Base-by-base conservation (phyloP, 306 rosid genomes). In the Castanea mollissima region DNA sequence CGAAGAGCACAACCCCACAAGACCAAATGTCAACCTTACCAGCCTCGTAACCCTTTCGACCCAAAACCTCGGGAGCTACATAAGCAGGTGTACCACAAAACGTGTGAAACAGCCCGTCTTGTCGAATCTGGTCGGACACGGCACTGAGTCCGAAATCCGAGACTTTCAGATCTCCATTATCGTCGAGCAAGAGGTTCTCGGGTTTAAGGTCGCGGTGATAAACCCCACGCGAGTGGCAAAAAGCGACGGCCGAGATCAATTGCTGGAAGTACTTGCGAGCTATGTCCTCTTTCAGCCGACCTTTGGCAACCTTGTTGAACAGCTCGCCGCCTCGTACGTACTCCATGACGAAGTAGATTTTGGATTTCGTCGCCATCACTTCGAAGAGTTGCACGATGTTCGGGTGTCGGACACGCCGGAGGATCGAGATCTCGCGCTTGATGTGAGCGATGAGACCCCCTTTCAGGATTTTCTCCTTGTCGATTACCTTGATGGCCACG, bases 1-100 rank as follows among this genome's bases (percentile, higher is more conserved):
- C 97, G 70, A 94, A 94, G 81, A 94, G 78, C 1, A 94, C 82
- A 49, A 94, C 90, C 64, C 98, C 98, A 67, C 98, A 94, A 2
- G 98, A 91, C 98, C 98, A 94, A 15, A 94, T 88, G 78, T 94
- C 98, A 20, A 92, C 97, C 80, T 92, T 94, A 0, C 90, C 93
- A 3, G 97, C 97, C 58, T 94, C 98, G 44, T 94, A 94, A 0
- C 98, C 98, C 62, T 89, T 91, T 31, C 98, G 80, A 0, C 83
- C 94, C 55, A 94, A 75, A 55, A 94, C 97, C 87, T 94, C 98
- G 1, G 98, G 97, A 1, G 98, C 98, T 21, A 94, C 98, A 67
- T 94, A 94, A 0, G 97, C 97, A n/a, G 98, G 98, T 0, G 98
- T 94, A 0, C 98, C 98, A 21, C 98, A 94, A 74, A 94, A 94